Percentiles rank a stretch among this genome's conserved stretches.
Evolutionary conservation across 139 green algal genomes (phyloP).

Genomic region (Coccomyxa sp.): DNA sequence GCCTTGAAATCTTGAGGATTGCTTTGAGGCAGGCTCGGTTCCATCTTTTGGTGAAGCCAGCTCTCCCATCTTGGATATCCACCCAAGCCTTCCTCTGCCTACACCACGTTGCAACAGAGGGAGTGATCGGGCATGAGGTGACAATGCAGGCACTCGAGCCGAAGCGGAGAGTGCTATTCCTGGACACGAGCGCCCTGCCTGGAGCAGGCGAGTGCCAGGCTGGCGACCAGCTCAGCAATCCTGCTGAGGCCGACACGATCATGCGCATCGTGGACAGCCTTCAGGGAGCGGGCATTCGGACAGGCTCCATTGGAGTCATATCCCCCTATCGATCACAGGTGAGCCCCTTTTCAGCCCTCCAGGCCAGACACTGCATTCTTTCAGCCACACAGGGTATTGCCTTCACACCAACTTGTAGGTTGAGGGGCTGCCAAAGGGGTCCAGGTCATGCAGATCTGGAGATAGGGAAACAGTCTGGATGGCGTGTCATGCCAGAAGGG

Average conservation of each 20-base stretch:
- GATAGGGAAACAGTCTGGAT: not conserved
- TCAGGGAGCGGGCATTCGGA: conserved; percentile 34
- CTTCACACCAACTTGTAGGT: not conserved
- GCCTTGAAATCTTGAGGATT: too few relatives aligned
- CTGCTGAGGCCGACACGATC: conserved; percentile 55
- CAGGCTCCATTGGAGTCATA: conserved; percentile 62
- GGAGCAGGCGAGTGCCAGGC: conserved; percentile 26
- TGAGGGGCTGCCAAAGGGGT: not conserved
- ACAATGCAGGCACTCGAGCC: conserved; percentile 53
- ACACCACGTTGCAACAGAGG: not conserved
- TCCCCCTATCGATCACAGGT: conserved; percentile 47
- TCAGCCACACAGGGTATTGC: not conserved
- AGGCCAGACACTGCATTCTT: not conserved
- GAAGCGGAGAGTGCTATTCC: conserved; percentile 59
- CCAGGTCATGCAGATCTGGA: not conserved
- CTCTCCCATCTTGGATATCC: not conserved
- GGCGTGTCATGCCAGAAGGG: not conserved
- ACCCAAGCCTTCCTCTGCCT: not conserved
- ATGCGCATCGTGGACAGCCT: conserved; percentile 46
- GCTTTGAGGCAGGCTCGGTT: too few relatives aligned
- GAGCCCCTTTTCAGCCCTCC: not conserved
- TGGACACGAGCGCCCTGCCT: conserved; percentile 66
- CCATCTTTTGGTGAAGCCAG: not conserved
- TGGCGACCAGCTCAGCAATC: conserved; percentile 51
- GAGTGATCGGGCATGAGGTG: not conserved